phyloP scores from a whole-genome alignment of 441 rosid species.

The Viola pubescens region DNA sequence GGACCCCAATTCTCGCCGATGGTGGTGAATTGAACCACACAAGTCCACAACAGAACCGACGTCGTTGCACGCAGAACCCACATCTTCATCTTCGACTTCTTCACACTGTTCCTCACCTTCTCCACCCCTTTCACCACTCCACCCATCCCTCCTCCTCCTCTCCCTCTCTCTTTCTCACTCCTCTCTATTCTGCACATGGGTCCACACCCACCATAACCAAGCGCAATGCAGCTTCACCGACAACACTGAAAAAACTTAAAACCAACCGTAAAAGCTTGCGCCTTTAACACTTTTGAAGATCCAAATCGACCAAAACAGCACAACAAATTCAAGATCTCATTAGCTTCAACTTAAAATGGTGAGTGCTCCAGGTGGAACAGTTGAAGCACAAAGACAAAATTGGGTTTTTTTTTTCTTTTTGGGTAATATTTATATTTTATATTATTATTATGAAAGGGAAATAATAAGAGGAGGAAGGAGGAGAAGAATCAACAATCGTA shows the following conservation, averaged over 20 bases:
- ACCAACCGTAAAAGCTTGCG: not conserved
- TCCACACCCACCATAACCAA: slow-evolving; percentile 16
- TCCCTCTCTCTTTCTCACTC: slow-evolving; percentile 21
- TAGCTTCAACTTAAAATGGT: not conserved
- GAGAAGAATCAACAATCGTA: not conserved
- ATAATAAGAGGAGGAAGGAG: not conserved
- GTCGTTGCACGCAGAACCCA: slow-evolving; percentile 89
- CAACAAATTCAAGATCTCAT: not conserved
- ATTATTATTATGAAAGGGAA: too few relatives aligned
- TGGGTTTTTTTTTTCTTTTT: not conserved
- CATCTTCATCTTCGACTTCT: slow-evolving; percentile 51
- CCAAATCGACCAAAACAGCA: not conserved
- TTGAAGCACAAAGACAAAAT: not conserved
- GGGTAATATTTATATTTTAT: not conserved
- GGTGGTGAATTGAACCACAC: slow-evolving; percentile 78
- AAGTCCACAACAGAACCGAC: slow-evolving; percentile 85
- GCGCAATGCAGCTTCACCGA: slow-evolving; percentile 34
- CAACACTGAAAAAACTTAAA: not conserved
- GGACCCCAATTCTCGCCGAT: slow-evolving; percentile 90
- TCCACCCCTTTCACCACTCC: slow-evolving; percentile 35
- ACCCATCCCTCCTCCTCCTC: slow-evolving; percentile 34
- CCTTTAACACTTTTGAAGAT: too few relatives aligned
- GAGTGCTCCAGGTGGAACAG: not conserved
- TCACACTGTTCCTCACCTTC: slow-evolving; percentile 19
- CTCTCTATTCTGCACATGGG: slow-evolving; percentile 52